These are phyloP conservation scores for Schoenoplectus triqueter DNA, from an alignment of 202 grass and related monocot species.

Conservation along the genomic window DNA sequence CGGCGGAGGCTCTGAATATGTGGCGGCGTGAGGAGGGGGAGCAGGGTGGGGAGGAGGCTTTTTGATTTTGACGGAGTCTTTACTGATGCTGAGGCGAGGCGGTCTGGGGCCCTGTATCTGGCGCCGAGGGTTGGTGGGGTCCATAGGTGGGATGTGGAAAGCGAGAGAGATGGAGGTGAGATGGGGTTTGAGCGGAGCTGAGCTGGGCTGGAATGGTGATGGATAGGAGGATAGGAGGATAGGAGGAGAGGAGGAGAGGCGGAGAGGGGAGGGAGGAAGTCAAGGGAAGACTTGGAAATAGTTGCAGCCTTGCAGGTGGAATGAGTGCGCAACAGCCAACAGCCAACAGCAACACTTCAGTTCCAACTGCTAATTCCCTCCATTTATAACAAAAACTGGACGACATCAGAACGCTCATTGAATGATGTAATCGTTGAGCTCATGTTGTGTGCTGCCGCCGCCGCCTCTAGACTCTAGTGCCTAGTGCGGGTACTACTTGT, in stretches of 20 bases:
- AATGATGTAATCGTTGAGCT: not conserved
- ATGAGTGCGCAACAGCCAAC: not conserved
- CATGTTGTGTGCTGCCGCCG: too few species aligned
- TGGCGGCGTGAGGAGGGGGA: not conserved
- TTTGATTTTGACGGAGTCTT: slow-evolving; percentile 76
- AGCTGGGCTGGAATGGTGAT: not conserved
- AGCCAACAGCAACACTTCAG: not conserved
- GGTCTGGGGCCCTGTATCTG: slow-evolving; percentile 81
- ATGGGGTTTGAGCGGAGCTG: slow-evolving; percentile 21
- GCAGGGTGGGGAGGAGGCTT: slow-evolving; percentile 57
- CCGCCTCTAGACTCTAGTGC: too few species aligned
- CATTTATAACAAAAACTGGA: not conserved
- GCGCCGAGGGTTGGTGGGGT: slow-evolving; percentile 52
- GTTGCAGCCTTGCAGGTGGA: not conserved
- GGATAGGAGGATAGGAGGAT: slow-evolving; percentile 4
- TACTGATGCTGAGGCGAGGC: slow-evolving; percentile 59
- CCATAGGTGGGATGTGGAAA: slow-evolving; percentile 23
- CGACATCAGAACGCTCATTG: not conserved
- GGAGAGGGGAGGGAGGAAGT: not conserved
- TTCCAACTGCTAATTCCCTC: not conserved
- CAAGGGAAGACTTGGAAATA: slow-evolving; percentile 24
- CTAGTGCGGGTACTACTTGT: too few species aligned
- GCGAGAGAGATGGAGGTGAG: not conserved
- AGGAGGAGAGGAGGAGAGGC: slow-evolving; percentile 7
- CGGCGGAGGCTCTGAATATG: not conserved